A percentile compares a stretch with the other conserved stretches of the same genome.
Evolutionary conservation across 2,329 filamentous ascomycete species (phyloP).

Genomic region (Penicillium verrucosum): DNA sequence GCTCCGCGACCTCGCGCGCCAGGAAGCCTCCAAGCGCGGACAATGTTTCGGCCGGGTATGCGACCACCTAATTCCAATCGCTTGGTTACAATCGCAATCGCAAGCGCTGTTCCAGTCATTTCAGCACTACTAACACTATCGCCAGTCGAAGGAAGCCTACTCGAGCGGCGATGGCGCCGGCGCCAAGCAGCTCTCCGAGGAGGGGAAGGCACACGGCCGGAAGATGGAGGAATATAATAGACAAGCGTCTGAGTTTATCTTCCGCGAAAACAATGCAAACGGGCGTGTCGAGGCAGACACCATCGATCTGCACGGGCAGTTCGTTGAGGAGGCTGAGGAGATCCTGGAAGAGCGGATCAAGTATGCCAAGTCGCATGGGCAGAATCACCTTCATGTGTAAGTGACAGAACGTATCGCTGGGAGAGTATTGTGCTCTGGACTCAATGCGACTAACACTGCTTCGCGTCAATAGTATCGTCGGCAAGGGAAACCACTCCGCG

Average conservation of each 20-base stretch:
- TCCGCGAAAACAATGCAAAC: constrained; percentile 85
- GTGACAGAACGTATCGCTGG: constrained; percentile 19
- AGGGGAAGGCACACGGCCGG: constrained; percentile 79
- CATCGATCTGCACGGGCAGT: constrained; percentile 92
- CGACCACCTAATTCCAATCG: not conserved
- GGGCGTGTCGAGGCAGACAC: constrained; percentile 74
- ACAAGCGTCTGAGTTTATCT: constrained; percentile 90
- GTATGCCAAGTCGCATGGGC: constrained; percentile 68
- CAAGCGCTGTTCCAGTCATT: not conserved
- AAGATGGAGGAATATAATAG: constrained; percentile 86
- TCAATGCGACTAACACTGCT: not conserved
- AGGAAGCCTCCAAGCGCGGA: constrained; percentile 74
- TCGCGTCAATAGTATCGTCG: constrained; percentile 64
- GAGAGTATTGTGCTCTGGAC: not conserved
- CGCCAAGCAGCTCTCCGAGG: constrained; percentile 80
- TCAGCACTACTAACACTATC: constrained; percentile 42
- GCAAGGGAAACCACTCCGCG: constrained; percentile 84
- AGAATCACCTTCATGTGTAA: constrained; percentile 79
- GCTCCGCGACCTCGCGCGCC: constrained; percentile 75
- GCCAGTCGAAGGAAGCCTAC: constrained; percentile 66
- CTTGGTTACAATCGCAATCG: not conserved
- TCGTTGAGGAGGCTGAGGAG: constrained; percentile 89
- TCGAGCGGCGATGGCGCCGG: constrained; percentile 72
- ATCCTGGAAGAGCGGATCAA: constrained; percentile 83
- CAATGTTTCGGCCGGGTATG: constrained; percentile 70